Conservation (phyloP, 495 filamentous ascomycete species). For the Xylaria intraflava region DNA sequence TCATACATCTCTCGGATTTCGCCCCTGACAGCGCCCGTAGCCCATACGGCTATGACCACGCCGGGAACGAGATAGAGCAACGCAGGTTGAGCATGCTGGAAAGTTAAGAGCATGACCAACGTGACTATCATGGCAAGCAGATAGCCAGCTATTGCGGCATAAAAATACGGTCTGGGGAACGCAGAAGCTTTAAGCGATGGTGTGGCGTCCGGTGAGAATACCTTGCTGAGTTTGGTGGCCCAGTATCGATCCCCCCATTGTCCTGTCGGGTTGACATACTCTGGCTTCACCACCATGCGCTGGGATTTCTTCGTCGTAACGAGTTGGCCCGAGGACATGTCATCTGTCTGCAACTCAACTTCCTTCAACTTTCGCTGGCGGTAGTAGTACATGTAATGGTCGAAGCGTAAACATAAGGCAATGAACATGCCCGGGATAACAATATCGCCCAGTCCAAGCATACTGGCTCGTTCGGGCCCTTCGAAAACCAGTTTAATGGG, state of each 20-base stretch:
- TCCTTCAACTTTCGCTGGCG: conserved; percentile 33
- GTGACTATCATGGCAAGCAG: conserved; percentile 71
- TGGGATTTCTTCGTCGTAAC: conserved; percentile 23
- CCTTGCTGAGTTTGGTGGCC: conserved; percentile 40
- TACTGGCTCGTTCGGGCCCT: conserved; percentile 58
- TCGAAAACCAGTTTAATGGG: conserved; percentile 92
- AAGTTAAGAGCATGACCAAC: conserved; percentile 68
- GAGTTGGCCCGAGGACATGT: conserved; percentile 31
- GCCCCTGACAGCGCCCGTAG: conserved; percentile 64
- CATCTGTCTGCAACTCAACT: conserved; percentile 29
- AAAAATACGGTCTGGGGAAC: conserved; percentile 88
- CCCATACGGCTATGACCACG: conserved; percentile 69
- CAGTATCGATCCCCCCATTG: conserved; percentile 85
- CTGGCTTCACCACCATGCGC: conserved; percentile 45
- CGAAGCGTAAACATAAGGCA: conserved; percentile 79
- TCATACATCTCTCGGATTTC: conserved; percentile 70
- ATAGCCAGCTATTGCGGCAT: conserved; percentile 72
- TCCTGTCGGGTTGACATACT: conserved; percentile 53
- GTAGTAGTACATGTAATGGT: conserved; percentile 77
- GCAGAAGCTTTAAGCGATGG: conserved; percentile 37
- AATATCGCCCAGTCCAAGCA: conserved; percentile 91
- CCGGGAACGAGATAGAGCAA: conserved; percentile 89
- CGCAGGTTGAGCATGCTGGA: conserved; percentile 79
- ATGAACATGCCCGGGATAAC: conserved; percentile 93
- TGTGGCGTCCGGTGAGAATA: conserved; percentile 31